phyloP scores from a whole-genome alignment of 2,329 filamentous ascomycete species.

The Bipolaris sorokiniana region DNA sequence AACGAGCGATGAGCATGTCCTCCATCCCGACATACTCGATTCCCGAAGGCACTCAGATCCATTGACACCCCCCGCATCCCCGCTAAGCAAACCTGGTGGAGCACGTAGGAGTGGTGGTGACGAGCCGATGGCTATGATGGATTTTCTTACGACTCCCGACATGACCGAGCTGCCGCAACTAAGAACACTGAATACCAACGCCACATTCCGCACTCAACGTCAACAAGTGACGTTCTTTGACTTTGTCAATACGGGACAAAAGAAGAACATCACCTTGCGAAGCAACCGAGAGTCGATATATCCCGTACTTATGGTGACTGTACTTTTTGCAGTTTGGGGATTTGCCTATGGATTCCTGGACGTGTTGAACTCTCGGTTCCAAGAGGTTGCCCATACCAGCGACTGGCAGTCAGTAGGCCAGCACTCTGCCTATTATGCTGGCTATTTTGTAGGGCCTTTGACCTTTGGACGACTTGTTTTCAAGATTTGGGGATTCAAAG shows the following conservation, averaged over 20 bases:
- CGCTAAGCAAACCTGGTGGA: constrained; percentile 31
- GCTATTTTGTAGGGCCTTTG: constrained; percentile 73
- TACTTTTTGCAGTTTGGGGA: constrained; percentile 88
- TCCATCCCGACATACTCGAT: constrained; percentile 34
- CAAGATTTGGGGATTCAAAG: constrained; percentile 66
- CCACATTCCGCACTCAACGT: constrained; percentile 33
- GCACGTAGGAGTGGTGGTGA: constrained; percentile 29
- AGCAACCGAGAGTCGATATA: constrained; percentile 69
- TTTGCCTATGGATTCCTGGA: constrained; percentile 88
- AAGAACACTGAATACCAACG: constrained; percentile 46
- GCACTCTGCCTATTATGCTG: constrained; percentile 73
- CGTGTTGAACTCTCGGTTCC: constrained; percentile 75
- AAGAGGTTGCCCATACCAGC: constrained; percentile 66
- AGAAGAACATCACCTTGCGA: constrained; percentile 73
- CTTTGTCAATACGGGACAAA: constrained; percentile 71
- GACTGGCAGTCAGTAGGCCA: constrained; percentile 69
- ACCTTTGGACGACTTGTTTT: constrained; percentile 67
- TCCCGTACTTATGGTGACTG: constrained; percentile 75
- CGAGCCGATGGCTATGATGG: constrained; percentile 55
- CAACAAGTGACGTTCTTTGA: constrained; percentile 68
- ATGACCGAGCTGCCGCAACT: constrained; percentile 45
- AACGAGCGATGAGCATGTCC: constrained; percentile 38
- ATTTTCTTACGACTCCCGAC: constrained; percentile 61
- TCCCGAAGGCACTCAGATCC: constrained; percentile 29
- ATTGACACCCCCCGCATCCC: constrained; percentile 31